Conservation (phyloP, 192 early-diverging fungal species). For the Umbelopsis isabellina region DNA sequence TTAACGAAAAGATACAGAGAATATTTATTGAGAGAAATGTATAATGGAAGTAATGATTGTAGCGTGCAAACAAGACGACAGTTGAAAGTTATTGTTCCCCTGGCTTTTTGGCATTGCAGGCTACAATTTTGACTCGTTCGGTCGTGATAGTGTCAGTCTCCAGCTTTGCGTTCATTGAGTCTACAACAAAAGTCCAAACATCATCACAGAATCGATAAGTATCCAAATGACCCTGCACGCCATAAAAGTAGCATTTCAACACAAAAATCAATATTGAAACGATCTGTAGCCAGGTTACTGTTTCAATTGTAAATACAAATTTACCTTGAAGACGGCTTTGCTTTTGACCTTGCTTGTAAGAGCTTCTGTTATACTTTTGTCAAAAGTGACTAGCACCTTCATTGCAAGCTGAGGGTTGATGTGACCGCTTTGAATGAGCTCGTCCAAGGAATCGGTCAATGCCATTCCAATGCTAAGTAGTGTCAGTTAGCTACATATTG, state of each 20-base stretch:
- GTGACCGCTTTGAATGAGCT: slow-evolving; percentile 85
- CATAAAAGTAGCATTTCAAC: neutral
- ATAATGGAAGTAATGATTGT: too few species aligned
- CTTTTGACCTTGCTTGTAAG: slow-evolving; percentile 78
- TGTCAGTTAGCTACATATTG: neutral
- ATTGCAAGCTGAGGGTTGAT: slow-evolving; percentile 95
- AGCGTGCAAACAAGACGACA: too few species aligned
- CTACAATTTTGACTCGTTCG: slow-evolving; percentile 95
- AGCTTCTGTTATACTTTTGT: slow-evolving; percentile 87
- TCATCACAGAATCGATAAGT: slow-evolving; percentile 97
- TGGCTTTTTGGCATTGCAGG: slow-evolving; percentile 81
- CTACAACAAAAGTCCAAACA: slow-evolving; percentile 97
- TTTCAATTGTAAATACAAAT: neutral
- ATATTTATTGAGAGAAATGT: too few species aligned
- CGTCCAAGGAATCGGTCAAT: slow-evolving; percentile 95
- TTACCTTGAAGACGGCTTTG: slow-evolving; percentile 85
- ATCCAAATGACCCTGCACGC: slow-evolving; percentile 74
- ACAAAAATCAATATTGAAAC: neutral
- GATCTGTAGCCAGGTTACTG: neutral
- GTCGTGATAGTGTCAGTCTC: slow-evolving; percentile 80
- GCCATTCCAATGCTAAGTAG: slow-evolving; percentile 78
- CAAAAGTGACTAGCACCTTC: slow-evolving; percentile 85
- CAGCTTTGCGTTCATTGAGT: slow-evolving; percentile 84
- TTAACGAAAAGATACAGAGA: too few species aligned
- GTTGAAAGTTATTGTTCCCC: slow-evolving; percentile 55